Conservation (phyloP, 495 filamentous ascomycete species). For the Aspergillus biplanus region DNA sequence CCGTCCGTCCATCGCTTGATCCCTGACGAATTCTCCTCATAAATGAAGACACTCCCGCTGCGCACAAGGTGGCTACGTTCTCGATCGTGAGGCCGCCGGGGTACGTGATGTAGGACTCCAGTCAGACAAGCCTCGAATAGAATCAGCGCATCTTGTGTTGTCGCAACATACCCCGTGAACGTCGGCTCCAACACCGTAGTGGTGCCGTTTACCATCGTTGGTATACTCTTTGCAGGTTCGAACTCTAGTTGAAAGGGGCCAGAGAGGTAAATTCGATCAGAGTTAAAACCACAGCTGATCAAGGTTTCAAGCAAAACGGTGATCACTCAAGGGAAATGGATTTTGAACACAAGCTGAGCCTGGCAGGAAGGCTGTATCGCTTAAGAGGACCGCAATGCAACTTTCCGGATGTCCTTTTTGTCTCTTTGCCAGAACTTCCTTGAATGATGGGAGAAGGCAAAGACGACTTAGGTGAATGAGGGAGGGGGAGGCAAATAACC, state of each 20-base stretch:
- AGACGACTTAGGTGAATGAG: constrained; percentile 14
- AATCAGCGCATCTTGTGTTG: constrained; percentile 74
- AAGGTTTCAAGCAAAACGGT: constrained; percentile 24
- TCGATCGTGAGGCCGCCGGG: constrained; percentile 82
- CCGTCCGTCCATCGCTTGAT: constrained; percentile 97
- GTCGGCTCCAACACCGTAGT: constrained; percentile 58
- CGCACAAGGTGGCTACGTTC: constrained; percentile 74
- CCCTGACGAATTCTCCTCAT: constrained; percentile 83
- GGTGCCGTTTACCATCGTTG: constrained; percentile 51
- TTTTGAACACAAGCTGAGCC: background rate
- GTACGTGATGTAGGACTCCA: constrained; percentile 70
- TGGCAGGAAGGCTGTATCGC: background rate
- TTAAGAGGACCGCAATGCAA: background rate
- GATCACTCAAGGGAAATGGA: background rate
- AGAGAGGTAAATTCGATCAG: constrained; percentile 27
- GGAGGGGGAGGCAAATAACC: constrained; percentile 29
- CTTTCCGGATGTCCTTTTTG: constrained; percentile 1
- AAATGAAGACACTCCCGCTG: constrained; percentile 87
- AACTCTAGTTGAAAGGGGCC: constrained; percentile 28
- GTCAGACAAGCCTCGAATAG: constrained; percentile 76
- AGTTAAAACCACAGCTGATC: constrained; percentile 26
- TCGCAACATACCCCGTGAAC: constrained; percentile 67
- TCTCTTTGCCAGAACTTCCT: background rate
- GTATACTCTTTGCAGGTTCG: constrained; percentile 26
- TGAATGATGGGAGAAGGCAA: background rate